Conservation (phyloP, 495 filamentous ascomycete genomes). For the Lophiostoma macrostomum region DNA sequence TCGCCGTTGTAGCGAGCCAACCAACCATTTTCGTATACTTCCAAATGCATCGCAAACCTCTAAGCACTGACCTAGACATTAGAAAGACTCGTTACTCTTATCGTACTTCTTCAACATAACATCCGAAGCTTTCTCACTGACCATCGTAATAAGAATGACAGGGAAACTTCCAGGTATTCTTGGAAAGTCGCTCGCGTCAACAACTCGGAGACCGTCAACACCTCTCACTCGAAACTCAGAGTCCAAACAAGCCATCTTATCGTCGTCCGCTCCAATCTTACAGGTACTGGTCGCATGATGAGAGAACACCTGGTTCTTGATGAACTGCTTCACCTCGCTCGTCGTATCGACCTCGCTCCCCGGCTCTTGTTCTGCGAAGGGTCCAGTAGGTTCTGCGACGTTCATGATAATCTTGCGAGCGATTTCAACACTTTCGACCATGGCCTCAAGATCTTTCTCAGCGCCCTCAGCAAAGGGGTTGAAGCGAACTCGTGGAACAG, state of each 20-base stretch:
- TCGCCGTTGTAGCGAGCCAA: no score
- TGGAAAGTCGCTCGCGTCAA: constrained; percentile 33
- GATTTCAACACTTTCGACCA: constrained; percentile 24
- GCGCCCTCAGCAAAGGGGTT: constrained; percentile 29
- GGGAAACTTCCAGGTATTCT: constrained; percentile 55
- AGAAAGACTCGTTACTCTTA: no score
- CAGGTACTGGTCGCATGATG: constrained; percentile 51
- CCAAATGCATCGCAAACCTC: no score
- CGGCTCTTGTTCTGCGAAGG: constrained; percentile 1
- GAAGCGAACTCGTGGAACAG: constrained; percentile 30
- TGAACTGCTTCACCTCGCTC: constrained; percentile 17
- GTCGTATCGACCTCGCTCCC: constrained; percentile 1
- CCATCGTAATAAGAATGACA: constrained; percentile 57
- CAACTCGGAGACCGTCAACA: constrained; percentile 47
- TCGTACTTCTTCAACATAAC: constrained; percentile 53
- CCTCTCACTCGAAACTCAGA: constrained; percentile 51
- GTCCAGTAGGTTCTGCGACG: background rate
- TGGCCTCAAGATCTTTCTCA: constrained; percentile 18
- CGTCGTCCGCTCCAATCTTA: constrained; percentile 48
- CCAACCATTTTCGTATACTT: no score
- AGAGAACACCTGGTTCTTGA: constrained; percentile 48
- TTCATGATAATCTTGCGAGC: constrained; percentile 7
- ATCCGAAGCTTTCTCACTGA: constrained; percentile 60
- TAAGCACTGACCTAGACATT: no score
- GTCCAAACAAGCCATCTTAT: constrained; percentile 50